Evolutionary conservation across 441 rosid species (phyloP).

Genomic region (Eutrema salsugineum): DNA sequence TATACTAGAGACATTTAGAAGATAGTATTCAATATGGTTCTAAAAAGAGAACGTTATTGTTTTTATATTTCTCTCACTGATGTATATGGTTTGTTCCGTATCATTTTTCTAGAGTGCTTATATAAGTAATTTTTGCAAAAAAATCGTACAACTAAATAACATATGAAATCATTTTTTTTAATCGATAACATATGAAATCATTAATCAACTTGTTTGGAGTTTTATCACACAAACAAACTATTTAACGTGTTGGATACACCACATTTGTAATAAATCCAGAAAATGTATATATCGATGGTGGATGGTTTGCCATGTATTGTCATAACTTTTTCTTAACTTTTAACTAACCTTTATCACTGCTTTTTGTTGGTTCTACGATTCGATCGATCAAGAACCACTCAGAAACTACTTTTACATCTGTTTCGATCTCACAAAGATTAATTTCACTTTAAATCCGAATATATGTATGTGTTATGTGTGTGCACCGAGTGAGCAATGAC

Average conservation of each 20-base stretch:
- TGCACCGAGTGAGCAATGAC: too few species aligned
- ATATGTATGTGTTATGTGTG: constrained; percentile 7
- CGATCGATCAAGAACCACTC: neutral
- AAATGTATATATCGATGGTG: neutral
- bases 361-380: neutral
- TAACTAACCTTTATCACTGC: neutral
- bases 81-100: neutral
- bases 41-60: neutral
- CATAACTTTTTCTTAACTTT: neutral
- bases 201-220: too few species aligned
- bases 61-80: neutral
- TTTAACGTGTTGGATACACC: neutral
- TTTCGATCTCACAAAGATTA: neutral
- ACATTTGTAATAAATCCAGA: neutral
- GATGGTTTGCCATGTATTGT: neutral
- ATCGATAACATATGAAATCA: too few species aligned
- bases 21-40: neutral
- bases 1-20: neutral
- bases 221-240: neutral
- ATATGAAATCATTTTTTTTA: too few species aligned
- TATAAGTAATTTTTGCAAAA: neutral
- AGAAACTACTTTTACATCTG: constrained; percentile 1
- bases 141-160: neutral
- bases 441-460: constrained; percentile 1
- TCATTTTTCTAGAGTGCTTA: neutral